phyloP scores from a whole-genome alignment of 148 eudicot species.

The Rhododendron williamsianum region DNA sequence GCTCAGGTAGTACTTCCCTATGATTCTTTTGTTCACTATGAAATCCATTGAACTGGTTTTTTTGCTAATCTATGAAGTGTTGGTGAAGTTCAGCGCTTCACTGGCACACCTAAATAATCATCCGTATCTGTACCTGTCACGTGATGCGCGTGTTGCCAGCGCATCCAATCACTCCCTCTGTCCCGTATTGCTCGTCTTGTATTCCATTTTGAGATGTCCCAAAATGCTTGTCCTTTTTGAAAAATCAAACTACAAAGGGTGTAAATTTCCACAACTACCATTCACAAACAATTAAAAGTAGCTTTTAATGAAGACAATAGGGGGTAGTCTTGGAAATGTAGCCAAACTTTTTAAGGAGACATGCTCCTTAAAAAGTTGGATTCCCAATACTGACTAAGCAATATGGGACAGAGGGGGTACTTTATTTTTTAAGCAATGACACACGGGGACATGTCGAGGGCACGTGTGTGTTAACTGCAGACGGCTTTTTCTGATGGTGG shows the following conservation, averaged over 20 bases:
- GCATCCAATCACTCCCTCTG: not conserved
- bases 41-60: not conserved
- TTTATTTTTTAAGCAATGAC: not conserved
- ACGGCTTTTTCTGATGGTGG: not conserved
- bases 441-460: not conserved
- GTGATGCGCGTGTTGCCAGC: not conserved
- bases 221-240: no score
- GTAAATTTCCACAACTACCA: no score
- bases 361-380: no score
- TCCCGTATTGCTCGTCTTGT: no score
- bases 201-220: no score
- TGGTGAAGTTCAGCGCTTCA: not conserved
- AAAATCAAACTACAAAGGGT: no score
- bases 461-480: not conserved
- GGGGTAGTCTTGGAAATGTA: no score
- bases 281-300: no score
- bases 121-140: not conserved
- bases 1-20: conserved; percentile 40
- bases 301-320: no score
- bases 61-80: not conserved
- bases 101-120: not conserved
- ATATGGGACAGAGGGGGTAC: no score
- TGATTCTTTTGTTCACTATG: not conserved
- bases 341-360: no score
- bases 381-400: no score